These are phyloP conservation scores for Trichoderma orchidacearum DNA, from an alignment of 495 filamentous ascomycete species.

Conservation along the genomic window DNA sequence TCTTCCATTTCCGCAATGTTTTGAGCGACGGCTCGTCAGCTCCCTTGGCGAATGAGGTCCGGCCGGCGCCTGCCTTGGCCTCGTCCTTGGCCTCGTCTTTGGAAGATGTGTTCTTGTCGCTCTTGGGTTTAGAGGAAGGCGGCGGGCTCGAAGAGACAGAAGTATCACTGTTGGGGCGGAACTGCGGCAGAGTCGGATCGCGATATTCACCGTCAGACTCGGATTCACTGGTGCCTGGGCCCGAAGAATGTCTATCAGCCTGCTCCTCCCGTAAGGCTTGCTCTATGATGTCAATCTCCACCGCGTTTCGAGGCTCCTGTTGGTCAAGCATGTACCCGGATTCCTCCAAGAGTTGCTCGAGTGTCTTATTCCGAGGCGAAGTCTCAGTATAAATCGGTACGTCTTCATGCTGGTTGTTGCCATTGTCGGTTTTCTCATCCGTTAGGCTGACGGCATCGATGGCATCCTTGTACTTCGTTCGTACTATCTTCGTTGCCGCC, in stretches of 20 bases:
- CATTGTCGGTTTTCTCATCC: conserved; percentile 16
- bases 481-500: conserved; percentile 45
- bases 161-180: conserved; percentile 37
- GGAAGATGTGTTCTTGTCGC: not conserved
- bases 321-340: not conserved
- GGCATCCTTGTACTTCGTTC: conserved; percentile 37
- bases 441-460: conserved; percentile 34
- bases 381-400: not conserved
- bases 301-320: not conserved
- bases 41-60: conserved; percentile 14
- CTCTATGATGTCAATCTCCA: not conserved
- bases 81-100: conserved; percentile 8
- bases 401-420: conserved; percentile 5
- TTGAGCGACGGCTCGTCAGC: conserved; percentile 10
- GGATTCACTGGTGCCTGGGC: conserved; percentile 3
- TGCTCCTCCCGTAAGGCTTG: conserved; percentile 5
- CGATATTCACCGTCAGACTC: conserved; percentile 12
- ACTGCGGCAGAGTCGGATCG: conserved; percentile 61
- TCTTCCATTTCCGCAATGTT: conserved; percentile 34
- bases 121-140: no score
- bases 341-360: not conserved
- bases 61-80: conserved; percentile 1
- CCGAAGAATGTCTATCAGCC: conserved; percentile 7
- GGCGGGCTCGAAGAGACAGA: not conserved
- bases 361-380: not conserved